Percentiles rank a stretch among this genome's conserved stretches.
Evolutionary conservation across 2,329 filamentous ascomycete genomes (phyloP).

Genomic region (Reticulascus tulasneorum): DNA sequence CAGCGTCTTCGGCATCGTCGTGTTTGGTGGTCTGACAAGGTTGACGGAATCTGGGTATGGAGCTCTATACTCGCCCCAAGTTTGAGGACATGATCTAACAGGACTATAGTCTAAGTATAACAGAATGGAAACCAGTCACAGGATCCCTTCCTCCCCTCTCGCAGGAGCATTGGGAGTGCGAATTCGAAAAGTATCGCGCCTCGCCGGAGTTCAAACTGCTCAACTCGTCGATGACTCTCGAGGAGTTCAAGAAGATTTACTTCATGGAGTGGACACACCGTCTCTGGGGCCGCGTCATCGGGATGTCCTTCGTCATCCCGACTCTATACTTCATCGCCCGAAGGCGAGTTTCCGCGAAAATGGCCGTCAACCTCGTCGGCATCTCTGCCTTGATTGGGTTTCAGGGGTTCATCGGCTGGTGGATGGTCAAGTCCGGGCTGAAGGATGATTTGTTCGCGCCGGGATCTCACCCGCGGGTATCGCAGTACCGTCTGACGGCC

Average conservation of each 20-base stretch:
- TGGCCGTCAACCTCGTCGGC: slow-evolving; percentile 73
- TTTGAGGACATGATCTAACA: slow-evolving; percentile 4
- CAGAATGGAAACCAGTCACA: slow-evolving; percentile 96
- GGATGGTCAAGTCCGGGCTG: slow-evolving; percentile 97
- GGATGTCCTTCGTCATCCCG: slow-evolving; percentile 82
- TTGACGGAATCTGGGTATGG: slow-evolving; percentile 93
- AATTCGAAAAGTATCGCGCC: slow-evolving; percentile 87
- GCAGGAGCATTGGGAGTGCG: slow-evolving; percentile 78
- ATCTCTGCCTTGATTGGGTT: slow-evolving; percentile 90
- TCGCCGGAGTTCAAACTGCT: slow-evolving; percentile 91
- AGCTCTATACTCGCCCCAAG: not conserved
- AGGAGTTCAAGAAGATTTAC: slow-evolving; percentile 98
- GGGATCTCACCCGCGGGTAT: slow-evolving; percentile 86
- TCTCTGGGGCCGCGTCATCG: slow-evolving; percentile 89
- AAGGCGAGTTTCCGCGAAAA: slow-evolving; percentile 70
- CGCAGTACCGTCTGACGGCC: slow-evolving; percentile 86
- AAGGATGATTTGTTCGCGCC: slow-evolving; percentile 94
- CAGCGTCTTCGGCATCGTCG: slow-evolving; percentile 94
- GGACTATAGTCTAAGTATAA: slow-evolving; percentile 76
- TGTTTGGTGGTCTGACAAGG: slow-evolving; percentile 89
- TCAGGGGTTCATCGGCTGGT: slow-evolving; percentile 95
- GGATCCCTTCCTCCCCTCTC: slow-evolving; percentile 82
- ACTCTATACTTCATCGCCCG: slow-evolving; percentile 84
- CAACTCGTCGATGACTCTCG: slow-evolving; percentile 87
- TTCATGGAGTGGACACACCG: slow-evolving; percentile 99